Base-by-base conservation (phyloP, 108 stramenopile species). In the Nannochloropsis oceanica region DNA sequence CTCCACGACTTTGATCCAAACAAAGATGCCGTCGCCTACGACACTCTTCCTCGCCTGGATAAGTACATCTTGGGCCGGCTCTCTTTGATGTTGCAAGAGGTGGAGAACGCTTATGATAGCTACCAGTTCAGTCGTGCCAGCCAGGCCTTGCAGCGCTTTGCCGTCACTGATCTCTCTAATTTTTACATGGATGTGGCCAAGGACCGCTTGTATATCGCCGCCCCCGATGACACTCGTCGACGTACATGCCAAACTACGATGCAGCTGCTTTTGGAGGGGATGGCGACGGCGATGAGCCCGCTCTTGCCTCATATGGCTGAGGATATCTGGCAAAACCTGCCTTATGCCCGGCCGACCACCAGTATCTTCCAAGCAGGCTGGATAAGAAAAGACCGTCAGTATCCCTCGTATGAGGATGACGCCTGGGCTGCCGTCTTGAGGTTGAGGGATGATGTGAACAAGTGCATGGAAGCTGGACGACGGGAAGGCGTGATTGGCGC, bases 131-230 rank as follows among this genome's bases (percentile, higher is more conserved):
- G 13, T 26, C 87, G 94, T 34, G 96, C 94, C 79, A 92, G 87
- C 24, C 94, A 97, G 82, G 95, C 94, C 81, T 82, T 99, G 18
- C 86, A 95, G 81, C 92, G 93, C 27, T 99, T 99, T 91, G 92
- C 94, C 18, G 92, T 94, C 12, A 85, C 94, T 0, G 97, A 99
- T 83, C 86, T 99, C 80, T 97, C 97, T 14, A 96, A 97, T 87
- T 97, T 97, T 85, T 99, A 99, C 90, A 89, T 97, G 84, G 97
- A 98, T 88, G 94, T 95, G 27, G 95, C 96, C 42, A 99, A 99
- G 90, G 99, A 99, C 88, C 91, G 97, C 42, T 89, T 99, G 26
- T 99, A 99, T 91, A 95, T 96, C 86, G 95, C 94, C 13, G 92
- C 92, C 22, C 87, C 95, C 42, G 92, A 95, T 87, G 95, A 95